These are phyloP conservation scores for Cetraspora pellucida DNA, from an alignment of 192 early-diverging fungal genomes.

Conservation along the genomic window DNA sequence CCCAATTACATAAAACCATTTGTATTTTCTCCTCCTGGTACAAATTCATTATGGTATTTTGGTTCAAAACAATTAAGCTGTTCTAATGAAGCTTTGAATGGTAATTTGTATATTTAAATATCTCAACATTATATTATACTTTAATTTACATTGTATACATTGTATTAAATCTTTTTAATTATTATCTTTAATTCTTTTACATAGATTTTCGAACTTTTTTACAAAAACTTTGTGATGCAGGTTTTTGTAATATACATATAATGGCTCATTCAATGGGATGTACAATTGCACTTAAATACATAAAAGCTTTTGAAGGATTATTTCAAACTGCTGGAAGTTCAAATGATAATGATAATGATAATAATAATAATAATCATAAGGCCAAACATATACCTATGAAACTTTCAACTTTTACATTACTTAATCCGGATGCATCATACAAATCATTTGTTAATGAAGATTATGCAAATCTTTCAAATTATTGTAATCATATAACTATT, in stretches of 20 bases:
- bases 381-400: slow-evolving; percentile 24
- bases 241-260: slow-evolving; percentile 42
- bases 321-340: not conserved
- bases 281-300: not conserved
- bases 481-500: slow-evolving; percentile 42
- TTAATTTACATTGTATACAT: not conserved
- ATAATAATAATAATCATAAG: too few species aligned
- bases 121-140: not conserved
- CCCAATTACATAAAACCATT: slow-evolving; percentile 48
- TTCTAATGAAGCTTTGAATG: slow-evolving; percentile 38
- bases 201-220: slow-evolving; percentile 42
- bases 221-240: slow-evolving; percentile 38
- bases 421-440: slow-evolving; percentile 44
- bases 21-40: slow-evolving; percentile 43
- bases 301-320: not conserved
- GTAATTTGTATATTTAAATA: not conserved
- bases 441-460: slow-evolving; percentile 39
- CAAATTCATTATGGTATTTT: slow-evolving; percentile 45
- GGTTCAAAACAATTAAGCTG: slow-evolving; percentile 37
- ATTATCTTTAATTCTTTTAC: too few species aligned
- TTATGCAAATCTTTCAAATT: slow-evolving; percentile 40
- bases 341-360: too few species aligned
- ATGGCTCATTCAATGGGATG: slow-evolving; percentile 46
- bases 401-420: slow-evolving; percentile 39
- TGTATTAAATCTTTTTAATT: not conserved